These are phyloP conservation scores for Emergomyces africanus DNA, from an alignment of 2,329 filamentous ascomycete genomes.

Conservation along the genomic window DNA sequence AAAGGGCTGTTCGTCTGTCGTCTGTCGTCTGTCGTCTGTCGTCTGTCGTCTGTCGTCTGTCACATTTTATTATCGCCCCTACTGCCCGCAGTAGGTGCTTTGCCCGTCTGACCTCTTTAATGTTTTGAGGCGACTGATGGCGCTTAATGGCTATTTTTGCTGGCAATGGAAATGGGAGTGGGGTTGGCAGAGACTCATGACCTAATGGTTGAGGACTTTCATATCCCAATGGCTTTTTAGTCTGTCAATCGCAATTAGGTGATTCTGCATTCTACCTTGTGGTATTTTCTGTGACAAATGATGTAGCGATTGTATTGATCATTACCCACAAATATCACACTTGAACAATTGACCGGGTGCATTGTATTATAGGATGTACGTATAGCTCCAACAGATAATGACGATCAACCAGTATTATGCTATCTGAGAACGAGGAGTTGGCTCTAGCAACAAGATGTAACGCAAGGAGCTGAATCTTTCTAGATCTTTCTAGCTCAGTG, in stretches of 20 bases:
- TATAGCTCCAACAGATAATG: too few relatives aligned
- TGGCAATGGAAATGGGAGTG: not conserved
- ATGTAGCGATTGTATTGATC: not conserved
- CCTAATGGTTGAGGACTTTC: not conserved
- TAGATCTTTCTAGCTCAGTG: constrained; percentile 6
- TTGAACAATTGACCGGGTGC: not conserved
- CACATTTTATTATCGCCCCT: too few relatives aligned
- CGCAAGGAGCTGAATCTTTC: not conserved
- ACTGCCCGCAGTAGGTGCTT: not conserved
- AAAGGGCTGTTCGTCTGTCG: not conserved
- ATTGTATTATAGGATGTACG: too few relatives aligned
- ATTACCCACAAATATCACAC: not conserved
- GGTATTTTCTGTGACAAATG: not conserved
- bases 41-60: too few relatives aligned
- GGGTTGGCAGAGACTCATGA: not conserved
- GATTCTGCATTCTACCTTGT: not conserved
- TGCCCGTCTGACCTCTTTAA: not conserved
- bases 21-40: too few relatives aligned
- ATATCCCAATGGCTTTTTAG: not conserved
- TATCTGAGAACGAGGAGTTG: too few relatives aligned
- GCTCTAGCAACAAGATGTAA: too few relatives aligned
- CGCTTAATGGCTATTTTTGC: not conserved
- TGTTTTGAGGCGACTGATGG: not conserved
- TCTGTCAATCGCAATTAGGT: not conserved
- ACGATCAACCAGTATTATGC: too few relatives aligned